Conservation (phyloP, 495 filamentous ascomycete genomes). For the Neurospora hispaniola region DNA sequence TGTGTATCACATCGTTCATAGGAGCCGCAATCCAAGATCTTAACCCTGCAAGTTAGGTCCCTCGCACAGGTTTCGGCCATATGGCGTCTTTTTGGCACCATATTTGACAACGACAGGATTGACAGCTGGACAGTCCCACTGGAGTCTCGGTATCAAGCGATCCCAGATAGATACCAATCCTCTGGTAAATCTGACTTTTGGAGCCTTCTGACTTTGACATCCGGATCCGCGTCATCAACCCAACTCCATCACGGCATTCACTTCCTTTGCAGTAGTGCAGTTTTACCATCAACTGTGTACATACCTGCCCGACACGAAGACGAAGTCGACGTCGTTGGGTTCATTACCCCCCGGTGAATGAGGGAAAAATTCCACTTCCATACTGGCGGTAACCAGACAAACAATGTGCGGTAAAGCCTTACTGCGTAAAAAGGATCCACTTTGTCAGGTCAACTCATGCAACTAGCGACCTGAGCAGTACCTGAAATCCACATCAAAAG, state of each 20-base stretch:
- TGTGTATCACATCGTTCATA: not conserved
- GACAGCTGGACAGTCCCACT: not conserved
- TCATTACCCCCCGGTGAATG: not conserved
- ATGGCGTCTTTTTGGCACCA: not conserved
- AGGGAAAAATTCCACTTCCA: not conserved
- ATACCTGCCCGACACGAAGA: not conserved
- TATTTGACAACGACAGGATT: not conserved
- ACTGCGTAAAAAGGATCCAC: not conserved
- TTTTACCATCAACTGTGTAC: not conserved
- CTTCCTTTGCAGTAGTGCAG: not conserved
- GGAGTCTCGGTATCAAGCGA: not conserved
- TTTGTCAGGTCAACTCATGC: not conserved
- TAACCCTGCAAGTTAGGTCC: not conserved
- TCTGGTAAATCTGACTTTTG: not conserved
- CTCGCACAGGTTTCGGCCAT: not conserved
- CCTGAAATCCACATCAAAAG: not conserved
- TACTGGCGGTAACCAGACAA: not conserved
- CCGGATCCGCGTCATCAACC: not conserved
- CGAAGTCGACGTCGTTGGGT: not conserved
- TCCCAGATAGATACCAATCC: not conserved
- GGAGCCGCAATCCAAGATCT: not conserved
- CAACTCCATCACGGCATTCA: not conserved
- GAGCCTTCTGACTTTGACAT: not conserved
- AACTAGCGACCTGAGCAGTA: not conserved
- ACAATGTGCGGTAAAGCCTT: not conserved